Evolutionary conservation across 352 stramenopile species (phyloP).

Genomic region (Globisporangium takayamanum): DNA sequence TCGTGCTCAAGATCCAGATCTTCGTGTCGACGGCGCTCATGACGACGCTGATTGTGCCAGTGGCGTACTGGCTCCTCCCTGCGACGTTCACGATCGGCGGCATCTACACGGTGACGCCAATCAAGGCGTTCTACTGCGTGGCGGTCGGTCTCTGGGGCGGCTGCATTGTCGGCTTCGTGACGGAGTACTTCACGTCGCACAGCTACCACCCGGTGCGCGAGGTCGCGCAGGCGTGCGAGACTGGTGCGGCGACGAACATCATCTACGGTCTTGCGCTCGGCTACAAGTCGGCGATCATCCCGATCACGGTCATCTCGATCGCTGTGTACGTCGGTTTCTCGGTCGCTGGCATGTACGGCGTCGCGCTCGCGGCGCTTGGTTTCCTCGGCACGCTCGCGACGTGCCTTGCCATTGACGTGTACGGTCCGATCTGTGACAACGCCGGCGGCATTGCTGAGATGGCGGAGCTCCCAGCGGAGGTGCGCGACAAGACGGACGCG

Average conservation of each 20-base stretch:
- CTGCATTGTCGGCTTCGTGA: constrained; percentile 97
- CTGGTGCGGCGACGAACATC: constrained; percentile 98
- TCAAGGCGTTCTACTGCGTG: constrained; percentile 91
- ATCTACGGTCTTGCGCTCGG: constrained; percentile 99
- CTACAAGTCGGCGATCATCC: constrained; percentile 99
- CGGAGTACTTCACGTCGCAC: constrained; percentile 99
- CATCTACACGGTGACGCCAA: constrained; percentile 72
- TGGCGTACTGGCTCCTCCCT: constrained; percentile 90
- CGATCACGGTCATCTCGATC: constrained; percentile 96
- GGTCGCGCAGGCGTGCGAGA: constrained; percentile 96
- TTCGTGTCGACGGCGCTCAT: constrained; percentile 96
- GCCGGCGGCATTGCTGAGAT: constrained; percentile 99
- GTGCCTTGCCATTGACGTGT: constrained; percentile 99
- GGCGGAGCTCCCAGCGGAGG: constrained; percentile 93
- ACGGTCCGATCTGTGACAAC: constrained; percentile 99
- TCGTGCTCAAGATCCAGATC: constrained; percentile 97
- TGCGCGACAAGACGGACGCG: constrained; percentile 99
- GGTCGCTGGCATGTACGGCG: constrained; percentile 97
- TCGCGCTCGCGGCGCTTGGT: constrained; percentile 94
- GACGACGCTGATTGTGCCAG: constrained; percentile 89
- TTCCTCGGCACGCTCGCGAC: constrained; percentile 98
- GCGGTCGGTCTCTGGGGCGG: constrained; percentile 94
- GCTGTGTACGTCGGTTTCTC: constrained; percentile 97
- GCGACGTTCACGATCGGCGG: constrained; percentile 83
- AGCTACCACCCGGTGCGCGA: constrained; percentile 95